Evolutionary conservation across 495 filamentous ascomycete species (phyloP), one percentile per base, ranked within the genome.

Genomic region (Aspergillus campestris): DNA sequence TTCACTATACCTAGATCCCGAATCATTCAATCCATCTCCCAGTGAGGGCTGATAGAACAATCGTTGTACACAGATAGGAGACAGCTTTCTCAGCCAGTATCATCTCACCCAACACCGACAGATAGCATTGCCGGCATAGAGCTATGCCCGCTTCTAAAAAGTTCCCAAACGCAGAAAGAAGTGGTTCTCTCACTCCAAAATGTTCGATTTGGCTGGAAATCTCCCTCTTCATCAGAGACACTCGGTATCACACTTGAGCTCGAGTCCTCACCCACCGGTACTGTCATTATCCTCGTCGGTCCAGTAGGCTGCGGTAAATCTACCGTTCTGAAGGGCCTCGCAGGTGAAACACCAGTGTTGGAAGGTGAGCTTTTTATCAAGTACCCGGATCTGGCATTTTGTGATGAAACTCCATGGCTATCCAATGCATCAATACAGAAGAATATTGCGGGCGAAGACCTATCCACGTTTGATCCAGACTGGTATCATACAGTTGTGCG

Each of bases 231-330:
- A 28, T 6, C 3, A 10, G 34, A 38, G 7, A 34, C 15, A 29
- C 3, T 15, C 24, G 50, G 54, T 32, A 46, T 50, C 13, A 44
- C 40, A 5, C 39, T 57, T 5, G 44, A 14, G 1, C 5, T 57
- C 12, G 7, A n/a, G 9, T 13, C 28, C 7, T 46, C 44, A 1
- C 14, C 42, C 11, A 34, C 33, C 3, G 50, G 52, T 12, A 51
- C 8, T 7, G 28, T 66, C 1, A 58, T 60, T 10, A 48, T 57
- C 0, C 38, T 74, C 10, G 48, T 70, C 11, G 71, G 70, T 0
- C 62, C 66, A 6, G 59, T 73, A 6, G 70, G 58, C 0, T 61
- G 60, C 8, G 70, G 69, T 0, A 72, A 72, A 38, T 68, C 69
- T 1, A 67, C 64, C 0, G 49, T 73, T 8, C 56, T 69, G 12